Evolutionary conservation across 2,329 filamentous ascomycete genomes (phyloP).

Genomic region (Neofusicoccum ribis): DNA sequence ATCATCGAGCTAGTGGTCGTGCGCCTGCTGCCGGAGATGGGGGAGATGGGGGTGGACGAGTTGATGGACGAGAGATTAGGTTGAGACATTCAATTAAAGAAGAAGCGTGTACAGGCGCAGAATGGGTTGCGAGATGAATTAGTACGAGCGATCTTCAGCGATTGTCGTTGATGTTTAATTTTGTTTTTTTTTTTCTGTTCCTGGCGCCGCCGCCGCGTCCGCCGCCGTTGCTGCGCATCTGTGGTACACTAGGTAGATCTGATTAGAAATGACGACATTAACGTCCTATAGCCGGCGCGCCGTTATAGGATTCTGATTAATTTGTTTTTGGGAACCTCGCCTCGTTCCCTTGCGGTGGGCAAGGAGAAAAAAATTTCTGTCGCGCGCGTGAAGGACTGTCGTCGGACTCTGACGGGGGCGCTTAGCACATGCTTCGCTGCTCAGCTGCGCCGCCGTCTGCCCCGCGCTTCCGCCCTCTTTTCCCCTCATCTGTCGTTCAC

Average conservation of each 20-base stretch:
- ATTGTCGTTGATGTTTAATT: neutral
- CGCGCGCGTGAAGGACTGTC: no score
- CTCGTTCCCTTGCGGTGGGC: no score
- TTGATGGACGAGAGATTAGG: slow-evolving; percentile 71
- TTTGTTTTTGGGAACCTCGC: no score
- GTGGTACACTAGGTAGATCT: neutral
- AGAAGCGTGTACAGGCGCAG: no score
- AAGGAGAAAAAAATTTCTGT: no score
- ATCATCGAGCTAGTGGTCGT: slow-evolving; percentile 81
- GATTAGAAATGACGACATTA: neutral
- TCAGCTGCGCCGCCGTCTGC: no score
- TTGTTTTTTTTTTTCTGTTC: neutral
- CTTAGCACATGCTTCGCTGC: no score
- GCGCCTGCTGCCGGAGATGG: slow-evolving; percentile 79
- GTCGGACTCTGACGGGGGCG: no score
- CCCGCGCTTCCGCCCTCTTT: neutral
- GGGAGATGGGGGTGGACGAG: slow-evolving; percentile 68
- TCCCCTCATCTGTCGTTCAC: neutral
- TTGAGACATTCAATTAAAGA: slow-evolving; percentile 21
- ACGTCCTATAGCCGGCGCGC: neutral
- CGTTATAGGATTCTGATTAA: no score
- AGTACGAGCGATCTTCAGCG: no score
- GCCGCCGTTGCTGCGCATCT: neutral
- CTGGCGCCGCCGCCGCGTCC: no score
- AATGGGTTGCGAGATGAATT: no score